These are phyloP conservation scores for Nicotiana knightiana DNA, from an alignment of 257 asterid genomes.

Conservation along the genomic window DNA sequence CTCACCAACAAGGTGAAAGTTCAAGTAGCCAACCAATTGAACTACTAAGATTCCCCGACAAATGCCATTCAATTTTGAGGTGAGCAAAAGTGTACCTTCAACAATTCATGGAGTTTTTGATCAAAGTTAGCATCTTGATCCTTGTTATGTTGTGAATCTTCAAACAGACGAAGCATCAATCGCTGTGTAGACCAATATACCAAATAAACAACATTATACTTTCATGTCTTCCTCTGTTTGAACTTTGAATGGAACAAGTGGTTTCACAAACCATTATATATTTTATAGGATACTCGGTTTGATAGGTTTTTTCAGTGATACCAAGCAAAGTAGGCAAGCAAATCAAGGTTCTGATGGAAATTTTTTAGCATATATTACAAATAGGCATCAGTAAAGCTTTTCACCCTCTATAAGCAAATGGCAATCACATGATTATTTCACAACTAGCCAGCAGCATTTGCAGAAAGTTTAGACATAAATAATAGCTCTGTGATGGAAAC, in stretches of 20 bases:
- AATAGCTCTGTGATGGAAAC: constrained; percentile 21
- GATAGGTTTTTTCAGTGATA: not conserved
- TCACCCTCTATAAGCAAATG: not conserved
- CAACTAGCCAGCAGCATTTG: not conserved
- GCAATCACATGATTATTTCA: not conserved
- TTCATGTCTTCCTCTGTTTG: not conserved
- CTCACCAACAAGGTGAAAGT: no score
- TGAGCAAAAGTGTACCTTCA: constrained; percentile 48
- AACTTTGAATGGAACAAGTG: not conserved
- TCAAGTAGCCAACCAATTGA: no score
- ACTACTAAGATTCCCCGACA: no score
- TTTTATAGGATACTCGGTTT: not conserved
- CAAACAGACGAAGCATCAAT: constrained; percentile 54
- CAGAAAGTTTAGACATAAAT: not conserved
- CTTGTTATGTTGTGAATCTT: constrained; percentile 22
- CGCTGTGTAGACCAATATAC: constrained; percentile 32
- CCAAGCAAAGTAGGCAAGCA: not conserved
- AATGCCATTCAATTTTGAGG: not conserved
- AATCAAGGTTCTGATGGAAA: not conserved
- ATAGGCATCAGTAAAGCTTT: not conserved
- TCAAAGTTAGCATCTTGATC: constrained; percentile 30
- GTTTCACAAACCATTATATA: not conserved
- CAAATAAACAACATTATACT: not conserved
- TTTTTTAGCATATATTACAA: not conserved
- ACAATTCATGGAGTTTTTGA: constrained; percentile 41